Conservation (phyloP, 345 rosid genomes). For the Zanthoxylum bungeanum region DNA sequence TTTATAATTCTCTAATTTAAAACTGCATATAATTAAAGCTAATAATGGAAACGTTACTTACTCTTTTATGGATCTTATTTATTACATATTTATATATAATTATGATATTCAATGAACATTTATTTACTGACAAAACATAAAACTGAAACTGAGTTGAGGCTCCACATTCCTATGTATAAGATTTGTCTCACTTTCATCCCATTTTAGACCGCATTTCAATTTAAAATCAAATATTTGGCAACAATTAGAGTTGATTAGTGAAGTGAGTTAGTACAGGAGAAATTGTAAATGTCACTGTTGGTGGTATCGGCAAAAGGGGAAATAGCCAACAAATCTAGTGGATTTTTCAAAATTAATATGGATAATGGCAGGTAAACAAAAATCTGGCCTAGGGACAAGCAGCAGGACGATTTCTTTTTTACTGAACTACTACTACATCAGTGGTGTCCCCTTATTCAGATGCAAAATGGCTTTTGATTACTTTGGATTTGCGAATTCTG, state of each 20-base stretch:
- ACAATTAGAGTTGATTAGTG: background rate
- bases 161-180: no score
- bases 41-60: background rate
- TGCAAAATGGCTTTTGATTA: background rate
- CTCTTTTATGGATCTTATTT: background rate
- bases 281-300: background rate
- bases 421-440: background rate
- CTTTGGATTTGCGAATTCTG: slow-evolving; percentile 1
- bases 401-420: slow-evolving; percentile 12
- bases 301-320: slow-evolving; percentile 16
- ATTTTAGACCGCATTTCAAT: background rate
- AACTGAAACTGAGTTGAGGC: no score
- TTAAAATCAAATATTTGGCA: background rate
- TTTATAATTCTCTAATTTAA: background rate
- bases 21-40: background rate
- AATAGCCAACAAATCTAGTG: background rate
- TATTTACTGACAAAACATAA: background rate
- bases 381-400: slow-evolving; percentile 20
- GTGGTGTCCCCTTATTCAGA: slow-evolving; percentile 16
- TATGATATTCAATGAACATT: background rate
- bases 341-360: no score
- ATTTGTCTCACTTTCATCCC: background rate
- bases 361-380: no score
- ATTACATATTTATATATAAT: background rate
- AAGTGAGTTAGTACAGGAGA: no score